These are phyloP conservation scores for Chrysochromulina parva DNA, from an alignment of 78 protist species.

Conservation along the genomic window DNA sequence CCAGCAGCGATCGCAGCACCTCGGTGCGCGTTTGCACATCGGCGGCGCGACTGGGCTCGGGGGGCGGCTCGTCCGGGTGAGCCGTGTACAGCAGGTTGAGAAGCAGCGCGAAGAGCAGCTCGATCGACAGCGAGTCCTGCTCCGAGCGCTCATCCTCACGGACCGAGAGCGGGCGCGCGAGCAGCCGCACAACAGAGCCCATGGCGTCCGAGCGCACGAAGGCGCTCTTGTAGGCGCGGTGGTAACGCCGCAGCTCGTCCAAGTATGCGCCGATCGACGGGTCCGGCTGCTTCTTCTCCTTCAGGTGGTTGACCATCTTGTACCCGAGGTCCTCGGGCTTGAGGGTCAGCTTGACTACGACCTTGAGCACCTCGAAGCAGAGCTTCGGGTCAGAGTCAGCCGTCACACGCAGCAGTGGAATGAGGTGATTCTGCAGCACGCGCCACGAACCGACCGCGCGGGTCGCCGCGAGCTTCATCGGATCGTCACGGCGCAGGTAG, in stretches of 20 bases:
- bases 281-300: neutral
- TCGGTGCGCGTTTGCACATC: neutral
- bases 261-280: neutral
- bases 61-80: neutral
- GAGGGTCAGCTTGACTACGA: constrained; percentile 15
- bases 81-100: constrained; percentile 18
- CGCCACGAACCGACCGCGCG: neutral
- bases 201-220: neutral
- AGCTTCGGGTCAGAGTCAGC: neutral
- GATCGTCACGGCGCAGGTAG: constrained; percentile 25
- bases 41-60: neutral
- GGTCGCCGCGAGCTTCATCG: neutral
- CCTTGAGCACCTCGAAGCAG: neutral
- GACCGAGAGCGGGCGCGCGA: neutral
- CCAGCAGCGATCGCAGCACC: neutral
- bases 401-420: neutral
- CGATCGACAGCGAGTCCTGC: neutral
- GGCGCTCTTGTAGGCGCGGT: neutral
- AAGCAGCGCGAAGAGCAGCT: neutral
- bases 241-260: neutral
- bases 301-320: neutral
- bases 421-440: neutral
- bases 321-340: neutral
- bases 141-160: neutral
- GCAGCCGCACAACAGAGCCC: neutral